Percentiles rank a stretch among this genome's conserved stretches.
These are phyloP conservation scores for Parietaria judaica DNA, from an alignment of 306 rosid species.

Conservation along the genomic window DNA sequence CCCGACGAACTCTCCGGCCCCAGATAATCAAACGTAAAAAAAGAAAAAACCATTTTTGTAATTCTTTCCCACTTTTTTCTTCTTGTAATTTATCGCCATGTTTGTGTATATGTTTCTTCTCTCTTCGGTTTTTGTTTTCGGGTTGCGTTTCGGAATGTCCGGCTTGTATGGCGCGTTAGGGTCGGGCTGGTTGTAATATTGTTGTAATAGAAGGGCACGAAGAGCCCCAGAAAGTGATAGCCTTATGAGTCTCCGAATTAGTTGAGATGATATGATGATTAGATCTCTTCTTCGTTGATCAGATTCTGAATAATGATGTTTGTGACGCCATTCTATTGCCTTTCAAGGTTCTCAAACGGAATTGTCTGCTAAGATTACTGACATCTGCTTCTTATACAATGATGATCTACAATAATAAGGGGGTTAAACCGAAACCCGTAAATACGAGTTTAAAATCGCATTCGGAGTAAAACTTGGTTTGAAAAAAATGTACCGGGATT, in stretches of 20 bases:
- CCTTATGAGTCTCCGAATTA: constrained; percentile 8
- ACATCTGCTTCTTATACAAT: too few relatives aligned
- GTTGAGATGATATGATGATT: constrained; percentile 5
- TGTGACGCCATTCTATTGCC: constrained; percentile 1
- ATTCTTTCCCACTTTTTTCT: neutral
- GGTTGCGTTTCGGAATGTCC: constrained; percentile 17
- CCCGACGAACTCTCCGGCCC: constrained; percentile 85
- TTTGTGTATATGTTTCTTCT: constrained; percentile 50
- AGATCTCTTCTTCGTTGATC: neutral
- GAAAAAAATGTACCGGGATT: too few relatives aligned
- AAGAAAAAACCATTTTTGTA: constrained; percentile 25
- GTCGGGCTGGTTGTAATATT: constrained; percentile 12
- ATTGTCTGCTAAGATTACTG: too few relatives aligned
- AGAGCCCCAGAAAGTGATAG: constrained; percentile 13
- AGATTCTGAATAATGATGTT: neutral
- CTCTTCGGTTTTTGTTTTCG: constrained; percentile 4
- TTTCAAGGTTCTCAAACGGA: too few relatives aligned
- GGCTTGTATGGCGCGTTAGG: constrained; percentile 22
- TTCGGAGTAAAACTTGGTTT: too few relatives aligned
- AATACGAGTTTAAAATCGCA: too few relatives aligned
- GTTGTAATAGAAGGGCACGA: constrained; percentile 4
- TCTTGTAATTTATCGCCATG: constrained; percentile 25
- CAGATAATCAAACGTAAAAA: constrained; percentile 38
- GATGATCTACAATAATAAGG: too few relatives aligned
- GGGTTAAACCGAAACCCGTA: too few relatives aligned